Evolutionary conservation across 179 eudicot species (phyloP), one percentile per base, ranked within the genome.

Genomic region (Carnegiea gigantea): DNA sequence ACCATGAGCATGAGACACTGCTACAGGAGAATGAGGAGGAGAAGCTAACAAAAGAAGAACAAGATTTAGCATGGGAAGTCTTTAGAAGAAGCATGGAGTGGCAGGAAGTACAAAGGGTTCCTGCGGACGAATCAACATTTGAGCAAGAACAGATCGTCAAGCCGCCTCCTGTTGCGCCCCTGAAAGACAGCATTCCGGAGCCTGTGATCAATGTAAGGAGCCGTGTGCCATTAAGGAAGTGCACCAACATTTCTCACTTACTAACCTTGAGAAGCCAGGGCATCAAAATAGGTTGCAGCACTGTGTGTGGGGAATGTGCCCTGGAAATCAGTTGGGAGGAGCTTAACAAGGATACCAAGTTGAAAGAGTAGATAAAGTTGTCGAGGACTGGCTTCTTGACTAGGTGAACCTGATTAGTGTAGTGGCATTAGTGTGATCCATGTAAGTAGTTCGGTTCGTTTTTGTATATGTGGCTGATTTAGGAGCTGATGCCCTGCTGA

Each of bases 21-120:
- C 82, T 96, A 72, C 98, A 96, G 86, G 99, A 96, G 84, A 96
- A 96, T 46, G 98, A 96, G 90, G 99, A 94, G 4, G 99, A 96
- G 82, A 93, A 88, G 83, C 96, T 96, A 11, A 91, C 98, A 20
- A 96, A 96, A 89, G 99, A 96, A 85, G 99, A 96, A 82, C 99
- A 96, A 83, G 99, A 96, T 83, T 85, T 94, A 93, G 99, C 99
- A 8, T 96, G 99, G 99, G 99, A 96, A 84, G 92, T 89, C 17
- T 96, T 85, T 68, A 86, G 85, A 68, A 91, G 82, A 86, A 86
- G 90, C 51, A 80, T 84, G 23, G 94, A 93, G 80, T 95, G 98
- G 98, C 95, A 95, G 83, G 98, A 93, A 85, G 91, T 92, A 33
- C 93, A 84, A 53, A 87, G 93, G 77, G 90, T 84, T 77, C 84